A percentile compares a stretch with the other conserved stretches of the same genome.
Conservation (phyloP, 2,329 filamentous ascomycete genomes). For the Colletotrichum somersetense region DNA sequence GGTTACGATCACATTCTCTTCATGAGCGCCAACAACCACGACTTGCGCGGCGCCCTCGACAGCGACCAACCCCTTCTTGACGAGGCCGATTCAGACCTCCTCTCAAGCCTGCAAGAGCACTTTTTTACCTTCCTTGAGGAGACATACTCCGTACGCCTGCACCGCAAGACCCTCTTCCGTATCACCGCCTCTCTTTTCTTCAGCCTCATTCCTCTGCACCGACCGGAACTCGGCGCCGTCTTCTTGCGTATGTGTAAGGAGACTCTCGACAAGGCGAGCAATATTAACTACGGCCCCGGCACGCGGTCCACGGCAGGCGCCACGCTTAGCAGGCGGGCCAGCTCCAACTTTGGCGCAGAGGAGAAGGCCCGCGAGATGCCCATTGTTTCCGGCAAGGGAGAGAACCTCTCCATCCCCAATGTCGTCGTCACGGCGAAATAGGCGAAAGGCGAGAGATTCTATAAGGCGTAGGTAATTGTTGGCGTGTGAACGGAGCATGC, state of each 20-base stretch:
- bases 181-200: constrained; percentile 49
- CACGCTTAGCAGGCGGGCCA: constrained; percentile 38
- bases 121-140: constrained; percentile 48
- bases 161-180: constrained; percentile 49
- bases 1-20: constrained; percentile 50
- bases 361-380: constrained; percentile 41
- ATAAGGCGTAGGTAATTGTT: background rate
- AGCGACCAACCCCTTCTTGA: constrained; percentile 44
- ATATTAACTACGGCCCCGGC: constrained; percentile 42
- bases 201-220: constrained; percentile 49
- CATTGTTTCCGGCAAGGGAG: constrained; percentile 28
- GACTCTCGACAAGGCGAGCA: constrained; percentile 46
- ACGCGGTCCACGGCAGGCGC: constrained; percentile 33
- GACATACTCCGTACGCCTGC: constrained; percentile 45
- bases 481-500: constrained; percentile 4
- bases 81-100: constrained; percentile 45
- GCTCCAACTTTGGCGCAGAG: constrained; percentile 40
- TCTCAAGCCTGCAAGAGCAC: constrained; percentile 45
- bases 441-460: background rate
- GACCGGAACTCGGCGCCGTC: constrained; percentile 45
- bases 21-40: constrained; percentile 43
- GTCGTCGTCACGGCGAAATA: constrained; percentile 36
- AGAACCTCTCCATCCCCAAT: constrained; percentile 30
- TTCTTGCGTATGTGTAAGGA: constrained; percentile 47
- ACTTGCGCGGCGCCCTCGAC: constrained; percentile 39